Percentiles rank a stretch among this genome's conserved stretches.
Evolutionary conservation across 768 basidiomycete genomes (phyloP).

Genomic region (Tubosaeta brunneosetosa): DNA sequence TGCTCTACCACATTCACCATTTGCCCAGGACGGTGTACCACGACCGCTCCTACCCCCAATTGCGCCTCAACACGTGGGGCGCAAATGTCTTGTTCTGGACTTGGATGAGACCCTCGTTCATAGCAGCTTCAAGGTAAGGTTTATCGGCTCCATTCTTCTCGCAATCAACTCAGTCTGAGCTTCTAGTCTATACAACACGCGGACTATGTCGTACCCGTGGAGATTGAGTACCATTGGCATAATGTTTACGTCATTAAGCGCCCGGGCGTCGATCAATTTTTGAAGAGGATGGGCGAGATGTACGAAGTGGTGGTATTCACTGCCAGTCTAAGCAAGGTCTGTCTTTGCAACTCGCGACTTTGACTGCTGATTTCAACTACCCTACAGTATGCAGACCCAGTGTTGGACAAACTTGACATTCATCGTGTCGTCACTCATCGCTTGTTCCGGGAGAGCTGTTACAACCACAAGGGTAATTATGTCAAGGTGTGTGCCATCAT

Average conservation of each 20-base stretch:
- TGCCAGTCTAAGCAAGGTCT: constrained; percentile 93
- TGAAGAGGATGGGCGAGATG: constrained; percentile 97
- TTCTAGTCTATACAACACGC: constrained; percentile 85
- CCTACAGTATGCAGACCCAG: constrained; percentile 92
- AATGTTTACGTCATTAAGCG: constrained; percentile 99
- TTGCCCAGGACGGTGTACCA: constrained; percentile 72
- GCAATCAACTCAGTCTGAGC: constrained; percentile 8
- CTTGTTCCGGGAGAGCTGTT: constrained; percentile 96
- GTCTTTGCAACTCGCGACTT: constrained; percentile 18
- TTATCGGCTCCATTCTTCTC: constrained; percentile 9
- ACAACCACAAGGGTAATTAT: constrained; percentile 98
- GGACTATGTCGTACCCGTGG: constrained; percentile 98
- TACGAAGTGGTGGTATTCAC: constrained; percentile 99
- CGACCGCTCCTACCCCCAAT: constrained; percentile 86
- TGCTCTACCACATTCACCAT: constrained; percentile 2
- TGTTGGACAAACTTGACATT: constrained; percentile 92
- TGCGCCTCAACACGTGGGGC: constrained; percentile 70
- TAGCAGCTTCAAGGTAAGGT: constrained; percentile 89
- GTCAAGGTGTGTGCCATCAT: constrained; percentile 71
- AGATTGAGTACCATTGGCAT: constrained; percentile 97
- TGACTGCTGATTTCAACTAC: constrained; percentile 8
- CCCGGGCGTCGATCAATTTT: constrained; percentile 94
- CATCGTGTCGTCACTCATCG: constrained; percentile 91
- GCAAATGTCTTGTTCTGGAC: constrained; percentile 96
- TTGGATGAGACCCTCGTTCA: constrained; percentile 96